Conservation (phyloP, 345 rosid genomes). For the Kernera saxatilis region DNA sequence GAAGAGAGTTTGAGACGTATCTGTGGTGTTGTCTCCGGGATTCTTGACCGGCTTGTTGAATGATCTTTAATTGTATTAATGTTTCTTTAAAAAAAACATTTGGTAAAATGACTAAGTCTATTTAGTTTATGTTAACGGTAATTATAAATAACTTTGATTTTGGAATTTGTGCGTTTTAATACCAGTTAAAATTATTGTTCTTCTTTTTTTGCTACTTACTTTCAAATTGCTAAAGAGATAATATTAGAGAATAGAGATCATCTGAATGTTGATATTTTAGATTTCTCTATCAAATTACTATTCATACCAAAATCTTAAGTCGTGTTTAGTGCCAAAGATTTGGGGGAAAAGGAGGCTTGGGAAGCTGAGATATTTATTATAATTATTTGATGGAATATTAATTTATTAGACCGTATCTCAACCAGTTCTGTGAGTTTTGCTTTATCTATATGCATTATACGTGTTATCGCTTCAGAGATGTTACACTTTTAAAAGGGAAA, state of each 20-base stretch:
- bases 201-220: background rate
- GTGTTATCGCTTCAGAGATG: constrained; percentile 5
- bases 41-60: constrained; percentile 46
- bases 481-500: constrained; percentile 3
- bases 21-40: constrained; percentile 64
- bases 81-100: background rate
- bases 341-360: background rate
- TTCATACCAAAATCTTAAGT: background rate
- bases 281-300: background rate
- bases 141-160: background rate
- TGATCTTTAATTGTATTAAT: background rate
- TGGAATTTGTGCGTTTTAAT: background rate
- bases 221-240: background rate
- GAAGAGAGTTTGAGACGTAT: constrained; percentile 64
- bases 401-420: background rate
- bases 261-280: background rate
- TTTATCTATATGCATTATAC: constrained; percentile 15
- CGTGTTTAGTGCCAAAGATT: constrained; percentile 12
- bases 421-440: constrained; percentile 3
- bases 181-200: background rate
- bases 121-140: background rate
- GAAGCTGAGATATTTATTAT: background rate
- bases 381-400: constrained; percentile 1
- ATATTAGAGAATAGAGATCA: background rate
- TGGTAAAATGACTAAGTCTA: background rate